These are phyloP conservation scores for Onygenales sp. DNA, from an alignment of 2,329 filamentous ascomycete genomes.

Conservation along the genomic window DNA sequence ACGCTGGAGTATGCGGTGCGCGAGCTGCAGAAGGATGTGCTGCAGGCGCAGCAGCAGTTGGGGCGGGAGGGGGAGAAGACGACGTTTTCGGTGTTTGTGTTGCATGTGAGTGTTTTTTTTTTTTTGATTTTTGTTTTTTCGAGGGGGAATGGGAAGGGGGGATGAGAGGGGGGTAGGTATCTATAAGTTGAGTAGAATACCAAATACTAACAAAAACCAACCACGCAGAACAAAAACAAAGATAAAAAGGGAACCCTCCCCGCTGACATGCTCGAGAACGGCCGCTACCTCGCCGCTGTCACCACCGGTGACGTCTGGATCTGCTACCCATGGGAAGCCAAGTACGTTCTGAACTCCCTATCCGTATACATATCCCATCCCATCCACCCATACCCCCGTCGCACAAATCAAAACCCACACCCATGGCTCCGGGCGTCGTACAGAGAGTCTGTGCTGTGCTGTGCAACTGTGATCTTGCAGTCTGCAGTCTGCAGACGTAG, in stretches of 20 bases:
- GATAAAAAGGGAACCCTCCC: slow-evolving; percentile 82
- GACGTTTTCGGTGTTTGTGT: slow-evolving; percentile 86
- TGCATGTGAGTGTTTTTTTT: slow-evolving; percentile 57
- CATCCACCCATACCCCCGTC: no score
- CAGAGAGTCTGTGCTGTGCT: no score
- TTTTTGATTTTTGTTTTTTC: not conserved
- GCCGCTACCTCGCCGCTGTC: slow-evolving; percentile 72
- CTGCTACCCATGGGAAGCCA: slow-evolving; percentile 97
- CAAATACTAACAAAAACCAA: slow-evolving; percentile 7
- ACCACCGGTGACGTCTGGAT: slow-evolving; percentile 96
- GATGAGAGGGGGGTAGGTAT: no score
- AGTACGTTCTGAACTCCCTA: slow-evolving; percentile 33
- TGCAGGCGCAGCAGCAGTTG: slow-evolving; percentile 63
- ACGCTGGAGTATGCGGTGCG: slow-evolving; percentile 89
- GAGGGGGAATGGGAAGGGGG: not conserved
- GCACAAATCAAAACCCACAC: no score
- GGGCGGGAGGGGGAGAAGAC: slow-evolving; percentile 64
- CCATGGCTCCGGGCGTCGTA: no score
- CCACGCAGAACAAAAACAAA: slow-evolving; percentile 84
- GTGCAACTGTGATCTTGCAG: no score
- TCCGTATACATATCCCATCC: not conserved
- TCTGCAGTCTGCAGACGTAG: no score
- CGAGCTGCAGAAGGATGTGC: slow-evolving; percentile 91
- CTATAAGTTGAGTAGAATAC: not conserved
- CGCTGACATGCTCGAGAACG: slow-evolving; percentile 60